Base-by-base conservation (phyloP, 148 eudicot species). In the Camellia granthamiana region DNA sequence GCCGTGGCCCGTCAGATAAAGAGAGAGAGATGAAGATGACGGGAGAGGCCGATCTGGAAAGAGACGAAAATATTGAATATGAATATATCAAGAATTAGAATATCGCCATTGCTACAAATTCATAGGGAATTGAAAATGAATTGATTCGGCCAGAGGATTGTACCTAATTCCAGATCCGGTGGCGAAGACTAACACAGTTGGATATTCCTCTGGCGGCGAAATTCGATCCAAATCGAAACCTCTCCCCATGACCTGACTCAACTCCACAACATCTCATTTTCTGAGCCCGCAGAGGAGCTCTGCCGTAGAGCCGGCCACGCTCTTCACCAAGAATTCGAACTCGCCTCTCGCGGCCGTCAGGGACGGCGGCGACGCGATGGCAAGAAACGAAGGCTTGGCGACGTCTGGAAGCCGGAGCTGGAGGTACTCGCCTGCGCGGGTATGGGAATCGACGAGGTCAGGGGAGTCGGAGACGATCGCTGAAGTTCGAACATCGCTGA, bases 101-200 rank as follows among this genome's bases (percentile, higher is more conserved):
- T 67, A 23, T 23, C 30, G 30, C 19, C 52, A 55, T 16, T 54
- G 10, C 52, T 6, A 0, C 49, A 6, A 38, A 78, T 23, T 30
- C 69, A 14, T 6, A 49, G 55, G 11, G 2, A 66, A 38, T 30
- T 46, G 68, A 23, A 66, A 52, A 18, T 3, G 54, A 79, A 23
- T 23, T 23, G 30, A 23, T 23, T 23, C 30, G 30, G 30, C 30
- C 30, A 23, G 23, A 23, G 74, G 7, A n/a, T 23, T 51, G 80
- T 13, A 95, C 99, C 99, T 95, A 74, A 95, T 95, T 71, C 98
- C 99, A 74, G 99, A 88, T 84, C 97, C 99, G 5, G 99, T 93
- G 47, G 99, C 99, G 64, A 95, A 93, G 44, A 95, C 91, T 3
- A 92, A 84, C 47, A 95, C 91, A 47, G 90, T 90, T 7, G 79